Percentiles rank a stretch among this genome's conserved stretches.
These are phyloP conservation scores for peach (Prunus persica) DNA, from an alignment of 306 rosid species.

Conservation along the genomic window Prunus_persica_NCBIv2 NC_034011.1:7672001-7672500, in stretches of 20 bases:
- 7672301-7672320: neutral
- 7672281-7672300: constrained; percentile 14
- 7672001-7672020: constrained; percentile 4
- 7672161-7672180: constrained; percentile 1
- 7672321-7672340: neutral
- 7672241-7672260: constrained; percentile 4
- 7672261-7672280: constrained; percentile 3
- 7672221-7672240: neutral
- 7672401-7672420: constrained; percentile 9
- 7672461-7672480: constrained; percentile 4
- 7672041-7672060: neutral
- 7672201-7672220: constrained; percentile 2
- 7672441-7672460: neutral
- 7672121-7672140: neutral
- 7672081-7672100: neutral
- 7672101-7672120: neutral
- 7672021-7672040: constrained; percentile 13
- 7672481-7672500: constrained; percentile 14
- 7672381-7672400: neutral
- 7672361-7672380: constrained; percentile 10
- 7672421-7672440: constrained; percentile 1
- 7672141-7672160: neutral
- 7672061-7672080: neutral
- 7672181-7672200: neutral
- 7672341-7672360: constrained; percentile 14